Evolutionary conservation across 1,284 basidiomycete genomes (phyloP), one percentile per base, ranked within the genome.

Genomic region (Irpex rosettiformis): DNA sequence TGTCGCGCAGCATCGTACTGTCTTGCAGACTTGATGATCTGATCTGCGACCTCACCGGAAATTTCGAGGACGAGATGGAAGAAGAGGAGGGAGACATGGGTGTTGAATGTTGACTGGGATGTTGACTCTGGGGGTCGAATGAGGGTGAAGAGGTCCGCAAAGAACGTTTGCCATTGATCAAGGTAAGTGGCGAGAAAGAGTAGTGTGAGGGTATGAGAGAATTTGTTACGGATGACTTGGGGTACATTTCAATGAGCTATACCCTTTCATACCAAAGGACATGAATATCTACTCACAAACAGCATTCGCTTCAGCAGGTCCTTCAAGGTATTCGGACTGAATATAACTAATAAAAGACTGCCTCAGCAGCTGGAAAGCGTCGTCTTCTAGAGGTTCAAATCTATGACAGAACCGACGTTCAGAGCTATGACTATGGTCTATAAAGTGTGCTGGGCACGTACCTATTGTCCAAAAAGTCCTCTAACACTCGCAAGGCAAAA

Each of bases 171-270:
- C 88, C 91, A 93, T 72, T 88, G 87, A 51, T 86, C 82, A 62
- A 86, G 83, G 75, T 97, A 97, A 13, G 91, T 89, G 77, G 90
- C 89, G 54, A 98, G 83, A 76, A 99, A 96, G 73, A 99, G 88
- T 58, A 98, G 84, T 0, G 96, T 91, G 52, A 98, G 80, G n/a
- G 95, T 96, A 77, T 98, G 96, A 16, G 95, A 94, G 72, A 98
- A 93, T 75, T 99, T 99, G 82, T 99, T 99, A 70, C 95, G 88
- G 60, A 97, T 75, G 74, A 90, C 93, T 94, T 22, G 25, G 29
- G 2, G 16, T 25, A 51, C 11, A 51, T 2, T 4, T n/a, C 13
- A 28, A 25, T 51, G 16, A 64, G 8, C 6, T n/a, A 54, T 48
- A 18, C 18, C 47, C 25, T 24, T 47, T 27, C 18, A 55, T 37